phyloP scores from a whole-genome alignment of 768 basidiomycete species.

The Tulasnella sp. region DNA sequence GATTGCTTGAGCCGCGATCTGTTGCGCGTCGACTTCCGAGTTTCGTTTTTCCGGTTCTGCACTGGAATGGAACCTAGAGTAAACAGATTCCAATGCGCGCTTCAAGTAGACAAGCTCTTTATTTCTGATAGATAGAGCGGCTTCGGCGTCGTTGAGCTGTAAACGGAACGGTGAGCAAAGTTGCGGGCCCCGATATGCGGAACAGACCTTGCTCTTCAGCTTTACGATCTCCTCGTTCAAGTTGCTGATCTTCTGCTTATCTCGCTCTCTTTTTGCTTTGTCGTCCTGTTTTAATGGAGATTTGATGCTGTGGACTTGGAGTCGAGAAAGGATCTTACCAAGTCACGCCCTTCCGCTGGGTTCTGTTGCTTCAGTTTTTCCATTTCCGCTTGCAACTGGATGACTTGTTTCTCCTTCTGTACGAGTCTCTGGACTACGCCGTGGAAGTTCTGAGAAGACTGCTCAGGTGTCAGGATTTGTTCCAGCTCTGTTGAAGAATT shows the following conservation, averaged over 20 bases:
- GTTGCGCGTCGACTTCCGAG: constrained; percentile 59
- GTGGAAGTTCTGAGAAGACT: constrained; percentile 52
- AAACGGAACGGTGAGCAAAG: neutral
- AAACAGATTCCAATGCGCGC: constrained; percentile 82
- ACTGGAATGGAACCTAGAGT: constrained; percentile 63
- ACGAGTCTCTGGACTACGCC: constrained; percentile 76
- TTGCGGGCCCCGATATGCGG: neutral
- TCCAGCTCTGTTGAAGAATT: neutral
- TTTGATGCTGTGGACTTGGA: neutral
- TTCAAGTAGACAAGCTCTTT: constrained; percentile 76
- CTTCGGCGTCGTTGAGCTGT: constrained; percentile 57
- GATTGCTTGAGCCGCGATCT: constrained; percentile 67
- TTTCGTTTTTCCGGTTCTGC: constrained; percentile 47
- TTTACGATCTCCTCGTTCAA: constrained; percentile 71
- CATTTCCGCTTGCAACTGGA: constrained; percentile 67
- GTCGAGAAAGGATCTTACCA: constrained; percentile 45
- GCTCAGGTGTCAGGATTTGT: neutral
- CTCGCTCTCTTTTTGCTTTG: constrained; percentile 69
- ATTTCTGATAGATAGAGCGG: constrained; percentile 50
- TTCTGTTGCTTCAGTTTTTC: constrained; percentile 58
- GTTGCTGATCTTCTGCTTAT: constrained; percentile 65
- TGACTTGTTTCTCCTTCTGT: constrained; percentile 80
- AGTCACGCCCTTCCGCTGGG: constrained; percentile 55
- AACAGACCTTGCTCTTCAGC: constrained; percentile 61
- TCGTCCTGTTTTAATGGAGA: constrained; percentile 52